Conservation (phyloP, 2,329 filamentous ascomycete genomes). For the Fusarium nanum region DNA sequence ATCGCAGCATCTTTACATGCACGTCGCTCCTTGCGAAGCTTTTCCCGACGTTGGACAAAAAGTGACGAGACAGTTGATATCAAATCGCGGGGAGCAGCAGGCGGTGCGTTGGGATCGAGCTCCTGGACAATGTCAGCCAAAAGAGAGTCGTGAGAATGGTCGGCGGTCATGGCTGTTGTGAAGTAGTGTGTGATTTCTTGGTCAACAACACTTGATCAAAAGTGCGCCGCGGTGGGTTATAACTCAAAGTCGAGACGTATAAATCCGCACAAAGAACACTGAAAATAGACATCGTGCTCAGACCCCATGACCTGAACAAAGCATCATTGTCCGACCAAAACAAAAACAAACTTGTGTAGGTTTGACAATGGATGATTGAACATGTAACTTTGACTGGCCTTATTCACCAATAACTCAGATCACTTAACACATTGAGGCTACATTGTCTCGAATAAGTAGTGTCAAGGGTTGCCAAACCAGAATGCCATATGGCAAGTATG, state of each 20-base stretch:
- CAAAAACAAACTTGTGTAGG: neutral
- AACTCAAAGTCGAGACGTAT: neutral
- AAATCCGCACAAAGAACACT: neutral
- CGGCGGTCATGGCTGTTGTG: neutral
- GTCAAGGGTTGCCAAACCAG: constrained; percentile 1
- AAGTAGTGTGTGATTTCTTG: neutral
- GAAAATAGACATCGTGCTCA: neutral
- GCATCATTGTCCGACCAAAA: neutral
- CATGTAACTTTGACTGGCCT: neutral
- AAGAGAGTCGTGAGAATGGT: neutral
- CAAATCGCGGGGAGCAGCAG: constrained; percentile 22
- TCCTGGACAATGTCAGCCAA: constrained; percentile 2
- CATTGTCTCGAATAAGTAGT: neutral
- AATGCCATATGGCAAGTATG: neutral
- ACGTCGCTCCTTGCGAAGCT: neutral
- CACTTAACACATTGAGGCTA: neutral
- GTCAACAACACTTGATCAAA: neutral
- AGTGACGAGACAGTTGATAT: constrained; percentile 22
- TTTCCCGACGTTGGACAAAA: constrained; percentile 7
- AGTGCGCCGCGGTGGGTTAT: constrained; percentile 1
- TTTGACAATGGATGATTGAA: neutral
- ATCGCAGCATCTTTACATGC: neutral
- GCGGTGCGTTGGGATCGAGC: neutral
- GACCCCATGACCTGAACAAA: constrained; percentile 11
- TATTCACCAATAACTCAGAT: neutral